Evolutionary conservation across 805 yeast species (phyloP).

Genomic region (Myxozyma melibiosi): DNA sequence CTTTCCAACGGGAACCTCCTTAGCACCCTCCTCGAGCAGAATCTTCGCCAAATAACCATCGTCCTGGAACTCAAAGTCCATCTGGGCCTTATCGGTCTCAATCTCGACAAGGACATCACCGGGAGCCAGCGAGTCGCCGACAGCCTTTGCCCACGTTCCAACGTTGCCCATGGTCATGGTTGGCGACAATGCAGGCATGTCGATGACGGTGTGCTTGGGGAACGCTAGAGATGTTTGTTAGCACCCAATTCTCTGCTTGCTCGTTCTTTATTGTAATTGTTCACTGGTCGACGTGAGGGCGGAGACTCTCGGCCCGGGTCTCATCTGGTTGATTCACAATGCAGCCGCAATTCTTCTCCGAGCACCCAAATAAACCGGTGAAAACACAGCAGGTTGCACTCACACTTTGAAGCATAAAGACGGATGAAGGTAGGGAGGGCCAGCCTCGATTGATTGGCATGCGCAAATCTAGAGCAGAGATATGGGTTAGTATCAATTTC

Average conservation of each 20-base stretch:
- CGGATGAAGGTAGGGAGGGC: slow-evolving; percentile 38
- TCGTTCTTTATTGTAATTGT: too few species aligned
- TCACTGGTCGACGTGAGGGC: not conserved
- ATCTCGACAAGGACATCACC: slow-evolving; percentile 97
- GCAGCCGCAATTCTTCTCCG: not conserved
- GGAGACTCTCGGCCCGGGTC: too few species aligned
- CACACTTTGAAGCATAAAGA: slow-evolving; percentile 45
- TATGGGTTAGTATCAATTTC: not conserved
- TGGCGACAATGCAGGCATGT: slow-evolving; percentile 99
- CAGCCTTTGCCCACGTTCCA: slow-evolving; percentile 84
- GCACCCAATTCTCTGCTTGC: not conserved
- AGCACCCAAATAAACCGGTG: not conserved
- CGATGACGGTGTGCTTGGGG: slow-evolving; percentile 84
- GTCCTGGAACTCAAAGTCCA: slow-evolving; percentile 98
- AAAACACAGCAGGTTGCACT: slow-evolving; percentile 12
- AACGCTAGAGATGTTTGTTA: slow-evolving; percentile 40
- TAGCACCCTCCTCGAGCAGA: slow-evolving; percentile 77
- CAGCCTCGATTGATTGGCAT: slow-evolving; percentile 29
- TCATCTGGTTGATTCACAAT: not conserved
- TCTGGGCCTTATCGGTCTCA: slow-evolving; percentile 96
- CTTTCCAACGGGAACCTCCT: slow-evolving; percentile 88
- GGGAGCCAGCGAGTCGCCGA: slow-evolving; percentile 84
- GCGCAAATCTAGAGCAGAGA: slow-evolving; percentile 7
- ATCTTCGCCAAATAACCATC: slow-evolving; percentile 92
- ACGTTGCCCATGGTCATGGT: slow-evolving; percentile 97